Base-by-base conservation (phyloP, 768 basidiomycete genomes). In the Floccularia luteovirens region DNA sequence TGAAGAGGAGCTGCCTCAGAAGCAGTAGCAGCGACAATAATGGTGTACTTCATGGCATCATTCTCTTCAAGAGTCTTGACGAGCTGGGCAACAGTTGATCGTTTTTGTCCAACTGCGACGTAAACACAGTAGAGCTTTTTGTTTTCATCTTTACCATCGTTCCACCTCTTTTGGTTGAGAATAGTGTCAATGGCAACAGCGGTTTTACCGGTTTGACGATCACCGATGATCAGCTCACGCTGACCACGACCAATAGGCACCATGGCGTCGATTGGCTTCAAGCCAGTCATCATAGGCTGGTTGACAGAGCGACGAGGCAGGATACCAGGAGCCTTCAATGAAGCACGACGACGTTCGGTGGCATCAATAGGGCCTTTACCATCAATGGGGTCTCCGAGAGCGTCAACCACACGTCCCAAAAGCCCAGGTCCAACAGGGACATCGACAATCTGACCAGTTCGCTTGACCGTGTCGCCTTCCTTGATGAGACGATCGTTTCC, bases 41-140 rank as follows among this genome's bases (percentile, higher is more conserved):
- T 94, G 42, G 92, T 79, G 75, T 99, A 99, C 74, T 99, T 99
- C 85, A 99, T 87, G 47, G 96, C 94, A 54, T 98, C 96, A 63
- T 99, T 98, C 79, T 98, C 93, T 73, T 98, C 96, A 39, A 98
- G 83, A 49, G 96, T 98, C 77, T 98, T 83, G 60, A 98, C 96
- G 59, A 98, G 89, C 74, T 98, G 96, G 41, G 96, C 96, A 52
- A 98, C 91, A 54, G 96, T 98, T 14, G 94, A 98, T 61, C 96
- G 90, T 75, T 99, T 99, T 77, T 98, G 96, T 52, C 96, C 96
- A 48, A 99, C 72, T 55, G 96, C 96, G 53, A 99, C 96, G 67
- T 99, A 99, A 63, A 99, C 94, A 75, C 96, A 99, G 81, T 98
- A 98, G 42, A 99, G 82, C 70, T 98, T 99, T 82, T 96, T 90